Conservation (phyloP, 2,329 filamentous ascomycete species). For the Tolypocladium nubicola region DNA sequence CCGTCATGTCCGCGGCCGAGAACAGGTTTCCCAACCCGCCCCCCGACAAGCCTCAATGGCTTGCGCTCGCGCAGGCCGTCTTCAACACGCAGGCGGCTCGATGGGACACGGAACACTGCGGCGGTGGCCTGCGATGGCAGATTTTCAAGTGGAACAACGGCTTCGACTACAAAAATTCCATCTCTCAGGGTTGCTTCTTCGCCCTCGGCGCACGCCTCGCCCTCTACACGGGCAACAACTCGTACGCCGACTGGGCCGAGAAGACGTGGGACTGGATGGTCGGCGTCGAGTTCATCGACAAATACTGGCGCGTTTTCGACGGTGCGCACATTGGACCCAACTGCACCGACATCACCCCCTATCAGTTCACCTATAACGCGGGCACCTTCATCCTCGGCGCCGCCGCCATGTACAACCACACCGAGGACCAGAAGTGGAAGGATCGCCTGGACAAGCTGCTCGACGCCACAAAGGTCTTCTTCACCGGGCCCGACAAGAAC, state of each 20-base stretch:
- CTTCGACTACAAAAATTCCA: constrained; percentile 66
- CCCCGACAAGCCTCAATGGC: constrained; percentile 50
- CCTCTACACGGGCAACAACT: constrained; percentile 65
- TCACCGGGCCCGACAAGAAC: constrained; percentile 36
- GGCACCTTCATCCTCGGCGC: constrained; percentile 56
- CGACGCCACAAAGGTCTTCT: constrained; percentile 42
- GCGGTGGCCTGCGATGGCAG: constrained; percentile 75
- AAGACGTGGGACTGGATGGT: constrained; percentile 62
- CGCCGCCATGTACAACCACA: constrained; percentile 60
- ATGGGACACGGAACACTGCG: constrained; percentile 60
- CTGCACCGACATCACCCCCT: constrained; percentile 46
- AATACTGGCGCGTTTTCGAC: constrained; percentile 51
- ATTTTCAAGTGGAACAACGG: constrained; percentile 76
- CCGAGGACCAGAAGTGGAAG: constrained; percentile 41
- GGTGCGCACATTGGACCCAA: constrained; percentile 46
- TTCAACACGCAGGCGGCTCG: constrained; percentile 69
- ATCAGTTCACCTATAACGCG: constrained; percentile 62
- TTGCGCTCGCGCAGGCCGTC: constrained; percentile 65
- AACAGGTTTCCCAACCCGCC: constrained; percentile 52
- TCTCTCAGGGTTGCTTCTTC: constrained; percentile 53
- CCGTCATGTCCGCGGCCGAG: constrained; percentile 61
- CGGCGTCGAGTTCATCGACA: constrained; percentile 44
- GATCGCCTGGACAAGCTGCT: constrained; percentile 47
- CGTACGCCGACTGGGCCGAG: constrained; percentile 70
- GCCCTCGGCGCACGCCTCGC: constrained; percentile 57